Conservation (phyloP, 495 filamentous ascomycete genomes). For the Pyrenula aspistea region DNA sequence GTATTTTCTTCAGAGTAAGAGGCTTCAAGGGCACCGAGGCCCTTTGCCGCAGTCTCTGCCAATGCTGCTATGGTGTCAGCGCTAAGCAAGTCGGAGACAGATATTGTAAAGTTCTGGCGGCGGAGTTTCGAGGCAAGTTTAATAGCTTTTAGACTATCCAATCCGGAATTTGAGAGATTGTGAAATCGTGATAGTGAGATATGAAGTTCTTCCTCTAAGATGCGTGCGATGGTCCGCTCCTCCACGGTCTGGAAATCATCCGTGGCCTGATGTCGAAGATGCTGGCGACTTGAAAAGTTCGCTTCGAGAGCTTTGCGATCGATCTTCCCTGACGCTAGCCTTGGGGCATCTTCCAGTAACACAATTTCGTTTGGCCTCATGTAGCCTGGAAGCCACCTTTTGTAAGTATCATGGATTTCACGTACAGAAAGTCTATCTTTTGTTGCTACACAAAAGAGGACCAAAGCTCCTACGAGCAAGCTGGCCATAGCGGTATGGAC, state of each 20-base stretch:
- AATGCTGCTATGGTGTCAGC: constrained; percentile 25
- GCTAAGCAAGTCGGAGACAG: constrained; percentile 44
- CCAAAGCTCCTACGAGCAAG: constrained; percentile 45
- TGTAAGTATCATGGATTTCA: constrained; percentile 44
- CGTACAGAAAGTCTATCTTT: constrained; percentile 15
- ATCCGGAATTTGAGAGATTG: constrained; percentile 38
- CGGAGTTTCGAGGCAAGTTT: constrained; percentile 48
- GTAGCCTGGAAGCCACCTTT: constrained; percentile 58
- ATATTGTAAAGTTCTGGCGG: constrained; percentile 32
- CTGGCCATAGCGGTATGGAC: constrained; percentile 43
- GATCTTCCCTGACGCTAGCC: constrained; percentile 66
- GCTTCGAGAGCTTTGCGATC: constrained; percentile 52
- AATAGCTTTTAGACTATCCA: constrained; percentile 68
- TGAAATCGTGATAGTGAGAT: constrained; percentile 20
- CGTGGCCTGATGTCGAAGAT: constrained; percentile 16
- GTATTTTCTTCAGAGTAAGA: background rate
- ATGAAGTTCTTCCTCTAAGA: constrained; percentile 34
- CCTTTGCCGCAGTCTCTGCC: background rate
- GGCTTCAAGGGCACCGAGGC: background rate
- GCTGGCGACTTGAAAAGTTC: constrained; percentile 31
- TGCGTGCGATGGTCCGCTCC: constrained; percentile 33
- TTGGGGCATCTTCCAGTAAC: constrained; percentile 43
- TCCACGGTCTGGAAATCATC: constrained; percentile 15
- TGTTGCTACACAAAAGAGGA: constrained; percentile 52
- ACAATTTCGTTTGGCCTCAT: constrained; percentile 68